Percentiles rank a stretch among this genome's conserved stretches.
phyloP scores from a whole-genome alignment of 768 basidiomycete genomes.

The Coprinopsis marcescibilis region DNA sequence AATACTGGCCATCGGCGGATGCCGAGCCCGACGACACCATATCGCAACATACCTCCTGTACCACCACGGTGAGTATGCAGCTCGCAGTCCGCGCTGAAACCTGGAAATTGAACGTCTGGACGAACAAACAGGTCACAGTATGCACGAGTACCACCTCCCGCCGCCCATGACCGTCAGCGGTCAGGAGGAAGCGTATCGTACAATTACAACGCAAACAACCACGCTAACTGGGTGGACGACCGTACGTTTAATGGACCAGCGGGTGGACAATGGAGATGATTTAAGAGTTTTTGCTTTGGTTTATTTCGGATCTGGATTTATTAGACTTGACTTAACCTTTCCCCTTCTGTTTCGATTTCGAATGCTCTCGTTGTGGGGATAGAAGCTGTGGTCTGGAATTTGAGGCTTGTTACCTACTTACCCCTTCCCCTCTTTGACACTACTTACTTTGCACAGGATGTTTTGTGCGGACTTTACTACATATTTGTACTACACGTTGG shows the following conservation, averaged over 20 bases:
- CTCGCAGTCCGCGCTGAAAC: too few relatives aligned
- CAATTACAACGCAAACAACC: conserved; percentile 26
- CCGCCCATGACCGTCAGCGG: conserved; percentile 22
- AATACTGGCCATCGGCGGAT: conserved; percentile 12
- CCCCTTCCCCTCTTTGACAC: too few relatives aligned
- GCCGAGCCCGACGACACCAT: conserved; percentile 5
- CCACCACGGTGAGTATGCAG: conserved; percentile 19
- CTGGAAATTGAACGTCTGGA: too few relatives aligned
- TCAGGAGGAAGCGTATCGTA: conserved; percentile 18
- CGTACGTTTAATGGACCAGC: conserved; percentile 33
- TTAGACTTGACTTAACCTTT: too few relatives aligned
- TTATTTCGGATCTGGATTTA: conserved; percentile 1
- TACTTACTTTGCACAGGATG: too few relatives aligned
- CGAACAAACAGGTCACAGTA: conserved; percentile 23
- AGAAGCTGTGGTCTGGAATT: too few relatives aligned
- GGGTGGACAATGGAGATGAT: background rate
- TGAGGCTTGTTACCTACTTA: too few relatives aligned
- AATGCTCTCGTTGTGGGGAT: too few relatives aligned
- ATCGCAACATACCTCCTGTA: conserved; percentile 13
- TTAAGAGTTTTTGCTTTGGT: conserved; percentile 4
- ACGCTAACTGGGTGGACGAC: conserved; percentile 41
- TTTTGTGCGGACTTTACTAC: too few relatives aligned
- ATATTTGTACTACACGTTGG: too few relatives aligned
- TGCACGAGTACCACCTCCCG: conserved; percentile 23
- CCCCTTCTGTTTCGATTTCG: too few relatives aligned